Base-by-base conservation (phyloP, 1,139 yeast species). In the Yamadazyma buinensis region DNA sequence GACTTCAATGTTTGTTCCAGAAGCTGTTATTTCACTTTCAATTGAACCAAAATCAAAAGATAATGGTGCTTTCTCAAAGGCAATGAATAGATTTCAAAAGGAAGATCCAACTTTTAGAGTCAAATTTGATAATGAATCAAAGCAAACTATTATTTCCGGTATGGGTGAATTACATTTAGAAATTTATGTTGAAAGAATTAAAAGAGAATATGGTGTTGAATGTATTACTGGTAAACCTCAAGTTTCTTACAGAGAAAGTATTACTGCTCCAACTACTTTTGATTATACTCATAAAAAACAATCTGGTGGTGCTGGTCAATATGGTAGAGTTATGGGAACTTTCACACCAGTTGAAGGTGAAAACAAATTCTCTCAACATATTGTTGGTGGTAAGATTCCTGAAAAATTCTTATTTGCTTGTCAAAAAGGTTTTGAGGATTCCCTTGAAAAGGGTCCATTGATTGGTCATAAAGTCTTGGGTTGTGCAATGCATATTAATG, bases 291-390 rank as follows among this genome's bases (percentile, higher is more conserved):
- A 90, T 71, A 92, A 92, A 75, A 90, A 90, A 59, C 99, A 92
- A 71, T 78, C 94, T 55, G 99, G 99, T 63, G 99, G 99, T 75
- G 95, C 98, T 47, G 99, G 99, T 67, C 99, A 92, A 70, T 92
- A 81, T 59, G 98, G 95, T 64, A 82, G 94, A 68, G 97, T 92
- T 51, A 85, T 90, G 63, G 99, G 99, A 55, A 77, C 72, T 37
- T 64, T 94, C 64, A 64, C 72, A 11, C 82, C 92, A 30, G 57
- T 76, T 32, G 83, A 75, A 36, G 80, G 80, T 35, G 75, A 72
- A 37, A 90, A 88, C 60, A 70, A 69, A 45, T 92, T 92, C 61
- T 76, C 81, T 54, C 85, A 95, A 35, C 86, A 83, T 46, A 81
- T 92, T 59, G 94, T 92, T 46, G 98, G 98, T 50, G 99, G 99